A percentile compares a stretch with the other conserved stretches of the same genome.
Evolutionary conservation across 2,329 filamentous ascomycete species (phyloP).

Genomic region (Cladosporium oxysporum): DNA sequence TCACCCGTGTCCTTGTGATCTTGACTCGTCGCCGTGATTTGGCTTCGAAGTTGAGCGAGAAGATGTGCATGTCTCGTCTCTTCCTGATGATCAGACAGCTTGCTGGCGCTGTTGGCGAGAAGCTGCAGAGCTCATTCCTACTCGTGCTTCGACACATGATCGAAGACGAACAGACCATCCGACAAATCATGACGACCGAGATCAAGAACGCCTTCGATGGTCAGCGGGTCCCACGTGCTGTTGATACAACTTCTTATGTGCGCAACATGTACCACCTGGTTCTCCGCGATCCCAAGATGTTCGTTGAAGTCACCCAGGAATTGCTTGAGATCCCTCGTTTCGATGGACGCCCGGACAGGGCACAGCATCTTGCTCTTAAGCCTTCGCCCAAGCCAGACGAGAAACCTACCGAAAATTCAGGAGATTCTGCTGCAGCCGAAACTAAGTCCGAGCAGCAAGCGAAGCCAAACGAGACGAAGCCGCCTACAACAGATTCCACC

Average conservation of each 20-base stretch:
- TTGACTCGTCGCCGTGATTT: slow-evolving; percentile 77
- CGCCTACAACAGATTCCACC: slow-evolving; percentile 84
- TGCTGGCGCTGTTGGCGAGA: slow-evolving; percentile 73
- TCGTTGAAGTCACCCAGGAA: slow-evolving; percentile 85
- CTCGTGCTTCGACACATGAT: slow-evolving; percentile 87
- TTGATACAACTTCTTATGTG: slow-evolving; percentile 72
- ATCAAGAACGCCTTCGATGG: slow-evolving; percentile 74
- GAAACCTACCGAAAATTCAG: slow-evolving; percentile 3
- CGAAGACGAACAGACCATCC: slow-evolving; percentile 88
- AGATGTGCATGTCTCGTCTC: slow-evolving; percentile 82
- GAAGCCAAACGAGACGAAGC: slow-evolving; percentile 71
- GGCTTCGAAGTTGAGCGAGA: slow-evolving; percentile 77
- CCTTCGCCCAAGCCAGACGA: slow-evolving; percentile 14
- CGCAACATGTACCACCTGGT: slow-evolving; percentile 77
- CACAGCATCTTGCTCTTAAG: slow-evolving; percentile 57
- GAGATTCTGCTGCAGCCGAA: slow-evolving; percentile 46
- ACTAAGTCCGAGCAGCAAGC: slow-evolving; percentile 49
- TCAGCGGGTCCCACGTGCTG: slow-evolving; percentile 45
- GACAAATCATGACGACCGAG: slow-evolving; percentile 88
- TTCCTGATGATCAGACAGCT: slow-evolving; percentile 97
- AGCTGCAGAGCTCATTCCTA: slow-evolving; percentile 75
- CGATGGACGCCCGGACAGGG: slow-evolving; percentile 52
- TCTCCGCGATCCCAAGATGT: slow-evolving; percentile 78
- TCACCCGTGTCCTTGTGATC: slow-evolving; percentile 81
- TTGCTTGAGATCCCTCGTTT: slow-evolving; percentile 72